These are phyloP conservation scores for Petrea volubilis DNA, from an alignment of 257 asterid genomes.

Conservation along the genomic window DNA sequence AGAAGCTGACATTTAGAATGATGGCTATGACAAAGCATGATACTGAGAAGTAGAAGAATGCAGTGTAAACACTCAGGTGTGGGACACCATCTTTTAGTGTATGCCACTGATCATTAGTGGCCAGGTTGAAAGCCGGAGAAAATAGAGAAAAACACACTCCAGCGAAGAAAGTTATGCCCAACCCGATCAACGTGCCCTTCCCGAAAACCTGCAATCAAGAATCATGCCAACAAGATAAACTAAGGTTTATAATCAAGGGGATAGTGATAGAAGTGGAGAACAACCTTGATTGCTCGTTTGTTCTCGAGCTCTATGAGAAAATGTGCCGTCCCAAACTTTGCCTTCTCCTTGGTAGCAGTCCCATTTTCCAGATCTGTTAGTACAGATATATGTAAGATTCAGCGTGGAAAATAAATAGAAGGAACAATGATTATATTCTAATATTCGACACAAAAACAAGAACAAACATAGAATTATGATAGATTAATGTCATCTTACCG, in stretches of 20 bases:
- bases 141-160: slow-evolving; percentile 88
- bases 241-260: neutral
- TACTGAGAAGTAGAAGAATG: slow-evolving; percentile 88
- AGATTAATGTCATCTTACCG: slow-evolving; percentile 30
- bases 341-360: slow-evolving; percentile 38
- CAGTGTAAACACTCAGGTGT: slow-evolving; percentile 78
- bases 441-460: neutral
- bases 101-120: slow-evolving; percentile 93
- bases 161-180: slow-evolving; percentile 81
- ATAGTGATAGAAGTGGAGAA: neutral
- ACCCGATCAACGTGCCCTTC: slow-evolving; percentile 72
- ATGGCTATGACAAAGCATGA: slow-evolving; percentile 75
- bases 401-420: neutral
- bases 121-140: slow-evolving; percentile 89
- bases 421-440: neutral
- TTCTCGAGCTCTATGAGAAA: slow-evolving; percentile 83
- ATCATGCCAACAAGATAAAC: neutral
- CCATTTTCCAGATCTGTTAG: slow-evolving; percentile 56
- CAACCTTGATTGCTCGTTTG: slow-evolving; percentile 82
- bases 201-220: slow-evolving; percentile 69
- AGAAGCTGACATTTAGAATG: slow-evolving; percentile 65
- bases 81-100: slow-evolving; percentile 63
- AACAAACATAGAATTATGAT: neutral
- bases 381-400: slow-evolving; percentile 1
- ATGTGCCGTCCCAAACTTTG: slow-evolving; percentile 79